Evolutionary conservation across 306 rosid genomes (phyloP).

Genomic region (Vigna mungo): DNA sequence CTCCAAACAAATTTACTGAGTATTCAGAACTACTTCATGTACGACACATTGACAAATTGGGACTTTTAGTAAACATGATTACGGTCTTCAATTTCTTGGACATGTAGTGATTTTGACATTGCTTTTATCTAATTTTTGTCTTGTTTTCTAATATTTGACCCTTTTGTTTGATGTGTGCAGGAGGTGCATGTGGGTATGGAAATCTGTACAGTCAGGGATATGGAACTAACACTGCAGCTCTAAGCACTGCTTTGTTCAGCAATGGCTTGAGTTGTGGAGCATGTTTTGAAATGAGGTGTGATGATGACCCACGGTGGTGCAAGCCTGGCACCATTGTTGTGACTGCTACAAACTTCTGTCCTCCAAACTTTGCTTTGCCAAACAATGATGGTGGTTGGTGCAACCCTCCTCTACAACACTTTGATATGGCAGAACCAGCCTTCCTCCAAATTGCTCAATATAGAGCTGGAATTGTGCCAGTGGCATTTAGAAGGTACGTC

Average conservation of each 20-base stretch:
- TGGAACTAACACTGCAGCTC: constrained; percentile 84
- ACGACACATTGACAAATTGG: not conserved
- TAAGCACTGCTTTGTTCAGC: constrained; percentile 84
- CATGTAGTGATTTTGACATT: not conserved
- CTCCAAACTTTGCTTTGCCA: constrained; percentile 69
- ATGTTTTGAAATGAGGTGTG: constrained; percentile 76
- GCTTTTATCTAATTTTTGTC: not conserved
- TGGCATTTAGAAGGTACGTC: constrained; percentile 71
- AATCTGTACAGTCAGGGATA: constrained; percentile 82
- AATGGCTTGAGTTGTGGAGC: constrained; percentile 84
- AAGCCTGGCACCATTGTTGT: constrained; percentile 66
- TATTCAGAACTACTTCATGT: not conserved
- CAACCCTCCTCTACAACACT: constrained; percentile 90
- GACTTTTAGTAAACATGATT: not conserved
- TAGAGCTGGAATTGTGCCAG: constrained; percentile 86
- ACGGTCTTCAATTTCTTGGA: not conserved
- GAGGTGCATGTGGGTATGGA: constrained; percentile 97
- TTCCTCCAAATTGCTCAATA: constrained; percentile 81
- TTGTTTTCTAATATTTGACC: not conserved
- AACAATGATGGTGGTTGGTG: constrained; percentile 91
- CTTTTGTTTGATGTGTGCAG: constrained; percentile 43
- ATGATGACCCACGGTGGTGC: constrained; percentile 81
- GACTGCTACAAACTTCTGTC: constrained; percentile 90
- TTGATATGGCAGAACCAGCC: constrained; percentile 90
- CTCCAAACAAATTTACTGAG: not conserved